Evolutionary conservation across 75 land plant genomes (phyloP).

Genomic region (Isoetes taiwanensis): DNA sequence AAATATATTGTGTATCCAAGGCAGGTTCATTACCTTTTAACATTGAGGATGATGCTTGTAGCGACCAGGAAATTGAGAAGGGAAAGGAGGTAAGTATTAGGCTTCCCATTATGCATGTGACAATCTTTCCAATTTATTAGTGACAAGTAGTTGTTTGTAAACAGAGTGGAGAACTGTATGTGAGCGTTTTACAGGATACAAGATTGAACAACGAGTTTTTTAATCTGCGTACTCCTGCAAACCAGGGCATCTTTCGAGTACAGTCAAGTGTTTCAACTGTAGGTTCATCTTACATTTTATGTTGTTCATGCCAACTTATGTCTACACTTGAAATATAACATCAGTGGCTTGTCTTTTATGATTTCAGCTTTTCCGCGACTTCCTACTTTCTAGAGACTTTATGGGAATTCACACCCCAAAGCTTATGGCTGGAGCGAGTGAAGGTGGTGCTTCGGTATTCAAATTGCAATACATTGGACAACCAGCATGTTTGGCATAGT

Average conservation of each 20-base stretch:
- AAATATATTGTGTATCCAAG: constrained; percentile 52
- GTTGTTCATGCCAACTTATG: no score
- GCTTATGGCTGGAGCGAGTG: constrained; percentile 86
- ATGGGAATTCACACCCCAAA: constrained; percentile 70
- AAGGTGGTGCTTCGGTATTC: constrained; percentile 94
- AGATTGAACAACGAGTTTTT: constrained; percentile 70
- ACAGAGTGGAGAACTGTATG: constrained; percentile 62
- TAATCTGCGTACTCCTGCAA: constrained; percentile 78
- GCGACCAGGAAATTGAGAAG: constrained; percentile 64
- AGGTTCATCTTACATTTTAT: constrained; percentile 7
- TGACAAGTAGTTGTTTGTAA: not conserved
- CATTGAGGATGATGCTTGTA: constrained; percentile 83
- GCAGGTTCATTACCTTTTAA: constrained; percentile 59
- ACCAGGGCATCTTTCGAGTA: constrained; percentile 72
- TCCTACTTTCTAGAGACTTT: constrained; percentile 44
- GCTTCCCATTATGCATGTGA: no score
- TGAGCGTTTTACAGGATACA: constrained; percentile 70
- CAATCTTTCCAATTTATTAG: no score
- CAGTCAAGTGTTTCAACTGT: constrained; percentile 58
- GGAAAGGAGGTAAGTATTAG: constrained; percentile 43
- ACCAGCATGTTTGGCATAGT: constrained; percentile 88
- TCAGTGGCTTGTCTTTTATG: no score
- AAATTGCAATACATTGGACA: constrained; percentile 72
- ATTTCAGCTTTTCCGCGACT: constrained; percentile 68
- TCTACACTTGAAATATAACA: no score